A percentile compares a stretch with the other conserved stretches of the same genome.
phyloP scores from a whole-genome alignment of 2,329 filamentous ascomycete species.

The Ophiostoma tasmaniense region DNA sequence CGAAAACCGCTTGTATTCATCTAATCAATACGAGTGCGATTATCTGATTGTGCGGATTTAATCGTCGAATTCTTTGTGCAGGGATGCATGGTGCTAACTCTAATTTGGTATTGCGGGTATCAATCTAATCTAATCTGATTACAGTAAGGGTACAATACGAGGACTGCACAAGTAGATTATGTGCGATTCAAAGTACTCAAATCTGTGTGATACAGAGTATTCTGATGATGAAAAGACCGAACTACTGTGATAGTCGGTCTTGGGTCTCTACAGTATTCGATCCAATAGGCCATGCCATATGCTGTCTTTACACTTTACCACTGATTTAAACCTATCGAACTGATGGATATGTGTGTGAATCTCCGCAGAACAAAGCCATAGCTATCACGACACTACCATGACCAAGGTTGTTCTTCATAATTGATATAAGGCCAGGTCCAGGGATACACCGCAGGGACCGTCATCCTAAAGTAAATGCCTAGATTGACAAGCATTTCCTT shows the following conservation, averaged over 20 bases:
- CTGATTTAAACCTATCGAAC: too few relatives aligned
- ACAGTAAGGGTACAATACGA: not conserved
- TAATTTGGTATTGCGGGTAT: not conserved
- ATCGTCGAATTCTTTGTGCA: not conserved
- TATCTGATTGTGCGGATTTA: not conserved
- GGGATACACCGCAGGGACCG: not conserved
- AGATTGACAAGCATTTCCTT: not conserved
- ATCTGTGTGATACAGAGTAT: too few relatives aligned
- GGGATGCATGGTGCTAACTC: not conserved
- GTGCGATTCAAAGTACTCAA: not conserved
- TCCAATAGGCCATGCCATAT: too few relatives aligned
- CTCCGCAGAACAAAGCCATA: too few relatives aligned
- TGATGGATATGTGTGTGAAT: too few relatives aligned
- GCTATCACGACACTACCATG: too few relatives aligned
- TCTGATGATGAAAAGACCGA: too few relatives aligned
- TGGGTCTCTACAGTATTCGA: too few relatives aligned
- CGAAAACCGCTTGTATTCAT: not conserved
- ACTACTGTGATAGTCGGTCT: too few relatives aligned
- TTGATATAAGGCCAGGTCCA: too few relatives aligned
- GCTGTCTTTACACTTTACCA: too few relatives aligned
- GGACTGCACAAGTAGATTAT: not conserved
- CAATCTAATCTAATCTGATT: constrained; percentile 22
- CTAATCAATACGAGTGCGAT: not conserved
- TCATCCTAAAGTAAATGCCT: not conserved
- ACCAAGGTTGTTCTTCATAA: too few relatives aligned